Evolutionary conservation across 169 alveolate genomes (phyloP).

Genomic region (Cryptosporidium viatorum): DNA sequence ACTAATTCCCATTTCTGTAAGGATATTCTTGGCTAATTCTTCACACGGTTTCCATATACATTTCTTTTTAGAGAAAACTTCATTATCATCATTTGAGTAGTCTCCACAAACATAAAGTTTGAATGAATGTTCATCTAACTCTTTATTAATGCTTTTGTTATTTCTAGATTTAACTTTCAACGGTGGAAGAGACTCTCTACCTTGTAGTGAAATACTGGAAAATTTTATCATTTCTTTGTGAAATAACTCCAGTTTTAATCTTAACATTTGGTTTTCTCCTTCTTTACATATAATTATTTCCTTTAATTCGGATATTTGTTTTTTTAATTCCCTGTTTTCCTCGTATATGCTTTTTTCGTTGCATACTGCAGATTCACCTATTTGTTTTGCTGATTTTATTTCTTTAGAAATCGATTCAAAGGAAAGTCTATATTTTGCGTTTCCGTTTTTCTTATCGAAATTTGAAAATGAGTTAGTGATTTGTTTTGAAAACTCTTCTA

Average conservation of each 20-base stretch:
- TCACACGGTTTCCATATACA: constrained; percentile 65
- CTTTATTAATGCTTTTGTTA: constrained; percentile 1
- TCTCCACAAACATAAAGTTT: constrained; percentile 39
- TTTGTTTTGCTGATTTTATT: constrained; percentile 10
- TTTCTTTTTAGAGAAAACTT: constrained; percentile 6
- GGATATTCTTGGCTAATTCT: constrained; percentile 13
- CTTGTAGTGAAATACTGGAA: not conserved
- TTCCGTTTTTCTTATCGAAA: not conserved
- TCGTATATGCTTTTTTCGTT: constrained; percentile 32
- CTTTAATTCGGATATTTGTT: constrained; percentile 59
- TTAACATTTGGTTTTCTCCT: constrained; percentile 36
- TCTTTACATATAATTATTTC: constrained; percentile 29
- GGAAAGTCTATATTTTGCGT: not conserved
- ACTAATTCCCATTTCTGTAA: constrained; percentile 38
- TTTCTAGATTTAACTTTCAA: constrained; percentile 34
- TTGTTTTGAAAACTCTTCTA: not conserved
- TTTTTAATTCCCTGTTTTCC: constrained; percentile 49
- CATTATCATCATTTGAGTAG: constrained; percentile 1
- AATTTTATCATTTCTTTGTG: constrained; percentile 24
- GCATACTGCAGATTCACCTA: not conserved
- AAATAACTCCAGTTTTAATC: constrained; percentile 23
- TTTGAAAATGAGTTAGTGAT: not conserved
- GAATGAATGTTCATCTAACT: constrained; percentile 6
- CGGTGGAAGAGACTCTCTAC: constrained; percentile 59
- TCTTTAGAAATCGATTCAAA: constrained; percentile 4